Evolutionary conservation across 306 rosid genomes (phyloP), one percentile per base, ranked within the genome.

Genomic region (Malus asiatica): DNA sequence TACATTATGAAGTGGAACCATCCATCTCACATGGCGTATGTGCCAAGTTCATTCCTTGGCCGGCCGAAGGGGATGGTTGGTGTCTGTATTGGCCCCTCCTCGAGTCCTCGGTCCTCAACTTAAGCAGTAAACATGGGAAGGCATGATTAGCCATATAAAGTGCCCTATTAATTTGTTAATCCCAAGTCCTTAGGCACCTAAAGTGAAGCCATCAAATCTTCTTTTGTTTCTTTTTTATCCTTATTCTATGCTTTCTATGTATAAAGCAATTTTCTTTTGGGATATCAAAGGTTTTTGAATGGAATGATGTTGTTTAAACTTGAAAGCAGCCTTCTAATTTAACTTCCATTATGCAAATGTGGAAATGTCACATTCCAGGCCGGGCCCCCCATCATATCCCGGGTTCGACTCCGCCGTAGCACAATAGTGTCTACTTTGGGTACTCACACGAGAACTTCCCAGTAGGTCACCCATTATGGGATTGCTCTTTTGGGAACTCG

Each of bases 41-140:
- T 76, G 73, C 35, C 33, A 42, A 18, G 44, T 58, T 11, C 29
- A 70, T 73, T 6, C 19, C 30, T 66, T 69, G 61, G 23, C 55
- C 55, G 23, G 27, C 53, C 25, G 83, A 83, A 72, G 84, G 84
- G 68, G 84, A 85, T 76, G 84, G 83, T 2, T 59, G 70, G 73
- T 71, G 23, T 27, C 83, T 76, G 70, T 73, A 76, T 64, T 83
- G 79, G 66, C 30, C 71, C 60, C 15, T 27, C 27, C 27, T 27
- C 27, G 27, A 27, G 27, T 53, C 73, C 27, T 76, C 20, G 51
- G 19, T 35, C 53, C 79, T 46, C 57, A 52, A 51, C 27, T 70
- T 65, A 15, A 55, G 76, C 66, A 70, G 18, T 65, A 32, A 70
- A 76, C 32, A 22, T 64, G 66, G 60, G 63, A 45, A 9, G 11